Evolutionary conservation across 2,329 filamentous ascomycete genomes (phyloP).

Genomic region (Alternaria sp.): DNA sequence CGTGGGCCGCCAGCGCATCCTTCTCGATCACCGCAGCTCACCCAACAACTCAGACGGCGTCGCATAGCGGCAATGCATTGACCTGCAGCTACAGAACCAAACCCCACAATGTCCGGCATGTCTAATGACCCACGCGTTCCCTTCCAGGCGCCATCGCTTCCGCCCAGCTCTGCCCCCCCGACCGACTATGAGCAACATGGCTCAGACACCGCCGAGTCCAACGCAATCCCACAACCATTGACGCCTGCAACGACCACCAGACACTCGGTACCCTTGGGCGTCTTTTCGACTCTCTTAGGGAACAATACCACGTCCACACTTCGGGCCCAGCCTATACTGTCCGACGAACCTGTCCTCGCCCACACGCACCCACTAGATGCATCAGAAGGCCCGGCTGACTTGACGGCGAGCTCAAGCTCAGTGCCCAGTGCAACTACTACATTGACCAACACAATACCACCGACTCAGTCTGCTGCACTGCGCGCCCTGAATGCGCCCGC

Average conservation of each 20-base stretch:
- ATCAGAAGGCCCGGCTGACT: slow-evolving; percentile 42
- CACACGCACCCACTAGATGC: slow-evolving; percentile 42
- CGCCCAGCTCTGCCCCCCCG: slow-evolving; percentile 30
- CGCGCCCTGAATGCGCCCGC: slow-evolving; percentile 52
- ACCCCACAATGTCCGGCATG: slow-evolving; percentile 45
- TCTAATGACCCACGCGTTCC: slow-evolving; percentile 38
- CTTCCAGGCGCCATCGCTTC: slow-evolving; percentile 33
- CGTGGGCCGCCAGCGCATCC: slow-evolving; percentile 44
- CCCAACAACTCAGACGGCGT: slow-evolving; percentile 44
- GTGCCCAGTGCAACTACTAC: slow-evolving; percentile 50
- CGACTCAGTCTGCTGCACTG: slow-evolving; percentile 50
- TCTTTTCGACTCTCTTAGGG: slow-evolving; percentile 45
- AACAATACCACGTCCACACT: slow-evolving; percentile 33
- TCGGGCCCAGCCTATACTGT: slow-evolving; percentile 23
- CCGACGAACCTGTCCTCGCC: slow-evolving; percentile 33
- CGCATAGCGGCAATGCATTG: slow-evolving; percentile 52
- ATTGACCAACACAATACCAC: slow-evolving; percentile 48
- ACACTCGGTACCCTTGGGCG: slow-evolving; percentile 46
- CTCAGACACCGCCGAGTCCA: slow-evolving; percentile 30
- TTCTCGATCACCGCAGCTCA: slow-evolving; percentile 47
- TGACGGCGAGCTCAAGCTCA: slow-evolving; percentile 44
- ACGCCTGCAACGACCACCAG: slow-evolving; percentile 50
- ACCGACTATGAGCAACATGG: slow-evolving; percentile 30
- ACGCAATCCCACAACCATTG: slow-evolving; percentile 42
- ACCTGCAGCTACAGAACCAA: slow-evolving; percentile 48